Percentiles rank a stretch among this genome's conserved stretches.
Conservation (phyloP, 257 asterid genomes). For the Gynochthodes officinalis region DNA sequence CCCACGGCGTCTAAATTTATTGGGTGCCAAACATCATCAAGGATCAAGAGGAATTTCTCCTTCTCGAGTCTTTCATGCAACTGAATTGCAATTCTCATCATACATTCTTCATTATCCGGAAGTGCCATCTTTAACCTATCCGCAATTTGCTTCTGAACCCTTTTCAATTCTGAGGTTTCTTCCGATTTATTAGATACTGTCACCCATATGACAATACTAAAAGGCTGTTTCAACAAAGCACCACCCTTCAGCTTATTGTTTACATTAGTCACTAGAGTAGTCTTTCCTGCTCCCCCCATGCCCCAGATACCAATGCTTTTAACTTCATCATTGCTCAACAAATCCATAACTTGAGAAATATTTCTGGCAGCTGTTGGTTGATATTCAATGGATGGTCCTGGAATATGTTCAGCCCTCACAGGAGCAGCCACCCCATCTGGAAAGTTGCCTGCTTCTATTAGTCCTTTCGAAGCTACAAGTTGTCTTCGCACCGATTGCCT, state of each 20-base stretch:
- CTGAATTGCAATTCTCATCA: background rate
- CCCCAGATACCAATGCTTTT: slow-evolving; percentile 17
- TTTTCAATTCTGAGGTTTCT: slow-evolving; percentile 7
- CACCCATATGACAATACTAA: slow-evolving; percentile 14
- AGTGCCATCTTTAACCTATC: background rate
- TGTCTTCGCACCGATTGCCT: background rate
- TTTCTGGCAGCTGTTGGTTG: slow-evolving; percentile 11
- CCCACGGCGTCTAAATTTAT: slow-evolving; percentile 5
- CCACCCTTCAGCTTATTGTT: slow-evolving; percentile 19
- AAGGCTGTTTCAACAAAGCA: background rate
- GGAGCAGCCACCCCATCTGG: slow-evolving; percentile 5
- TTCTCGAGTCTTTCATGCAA: slow-evolving; percentile 7
- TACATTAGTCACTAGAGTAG: slow-evolving; percentile 17
- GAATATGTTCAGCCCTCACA: slow-evolving; percentile 16
- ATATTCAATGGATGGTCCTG: slow-evolving; percentile 6
- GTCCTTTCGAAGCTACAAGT: background rate
- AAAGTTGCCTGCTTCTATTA: slow-evolving; percentile 10
- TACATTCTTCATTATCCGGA: background rate
- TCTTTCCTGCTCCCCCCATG: slow-evolving; percentile 20
- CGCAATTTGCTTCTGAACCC: slow-evolving; percentile 12
- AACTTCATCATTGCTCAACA: slow-evolving; percentile 5
- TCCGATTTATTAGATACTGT: slow-evolving; percentile 6
- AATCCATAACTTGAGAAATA: slow-evolving; percentile 7
- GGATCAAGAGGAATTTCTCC: slow-evolving; percentile 15
- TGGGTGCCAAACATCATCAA: slow-evolving; percentile 20